A percentile compares a stretch with the other conserved stretches of the same genome.
These are phyloP conservation scores for Cardamine resedifolia DNA, from an alignment of 345 rosid genomes.

Conservation along the genomic window DNA sequence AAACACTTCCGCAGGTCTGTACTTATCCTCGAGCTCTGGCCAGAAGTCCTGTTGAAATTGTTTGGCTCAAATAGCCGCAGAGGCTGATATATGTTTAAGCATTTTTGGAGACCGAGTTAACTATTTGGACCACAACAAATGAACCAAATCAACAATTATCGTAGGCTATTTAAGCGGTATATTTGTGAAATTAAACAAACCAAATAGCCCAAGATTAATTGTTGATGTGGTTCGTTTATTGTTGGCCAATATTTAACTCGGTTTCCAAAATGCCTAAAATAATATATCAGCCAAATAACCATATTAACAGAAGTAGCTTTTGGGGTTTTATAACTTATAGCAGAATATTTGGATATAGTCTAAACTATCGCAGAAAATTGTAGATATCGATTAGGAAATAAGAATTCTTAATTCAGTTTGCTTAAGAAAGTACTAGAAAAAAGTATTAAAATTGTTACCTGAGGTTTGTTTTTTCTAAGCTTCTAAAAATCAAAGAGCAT, in stretches of 20 bases:
- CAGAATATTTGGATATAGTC: slow-evolving; percentile 1
- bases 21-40: slow-evolving; percentile 10
- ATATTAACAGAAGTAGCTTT: neutral
- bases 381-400: neutral
- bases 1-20: slow-evolving; percentile 79
- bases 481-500: neutral
- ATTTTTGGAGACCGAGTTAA: neutral
- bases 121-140: neutral
- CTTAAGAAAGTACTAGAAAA: neutral
- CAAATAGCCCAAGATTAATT: too few relatives aligned
- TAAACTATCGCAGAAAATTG: neutral
- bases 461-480: neutral
- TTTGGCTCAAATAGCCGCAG: neutral
- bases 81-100: neutral
- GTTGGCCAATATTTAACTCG: neutral
- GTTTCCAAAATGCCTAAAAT: neutral
- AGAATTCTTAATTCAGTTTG: neutral
- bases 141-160: neutral
- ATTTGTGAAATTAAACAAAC: too few relatives aligned
- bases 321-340: neutral
- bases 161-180: too few relatives aligned
- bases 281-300: neutral
- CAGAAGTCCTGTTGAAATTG: neutral
- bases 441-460: neutral
- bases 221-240: too few relatives aligned